A percentile compares a stretch with the other conserved stretches of the same genome.
Conservation (phyloP, 2,329 filamentous ascomycete genomes). For the Acephala macrosclerotiorum region DNA sequence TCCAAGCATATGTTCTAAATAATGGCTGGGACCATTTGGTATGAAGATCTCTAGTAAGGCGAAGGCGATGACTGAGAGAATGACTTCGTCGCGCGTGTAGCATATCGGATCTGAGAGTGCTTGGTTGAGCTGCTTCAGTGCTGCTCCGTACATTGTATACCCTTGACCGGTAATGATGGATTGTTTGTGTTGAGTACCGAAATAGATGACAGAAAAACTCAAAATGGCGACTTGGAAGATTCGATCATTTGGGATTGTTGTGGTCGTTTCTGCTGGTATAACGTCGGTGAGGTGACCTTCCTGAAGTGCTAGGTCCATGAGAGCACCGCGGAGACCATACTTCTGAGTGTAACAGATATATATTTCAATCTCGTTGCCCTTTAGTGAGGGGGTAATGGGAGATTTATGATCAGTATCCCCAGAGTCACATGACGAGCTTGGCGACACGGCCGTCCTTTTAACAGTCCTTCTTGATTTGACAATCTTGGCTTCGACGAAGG, state of each 20-base stretch:
- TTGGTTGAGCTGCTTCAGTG: constrained; percentile 39
- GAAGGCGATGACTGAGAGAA: constrained; percentile 40
- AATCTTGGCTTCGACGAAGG: constrained; percentile 41
- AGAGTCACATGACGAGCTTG: not conserved
- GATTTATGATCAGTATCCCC: constrained; percentile 2
- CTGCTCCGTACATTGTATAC: constrained; percentile 38
- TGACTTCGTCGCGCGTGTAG: constrained; percentile 38
- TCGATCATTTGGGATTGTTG: constrained; percentile 21
- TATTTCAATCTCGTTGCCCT: constrained; percentile 34
- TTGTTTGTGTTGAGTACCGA: constrained; percentile 37
- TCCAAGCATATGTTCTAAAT: constrained; percentile 42
- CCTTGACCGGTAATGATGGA: constrained; percentile 30
- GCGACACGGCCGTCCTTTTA: not conserved
- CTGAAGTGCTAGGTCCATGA: constrained; percentile 37
- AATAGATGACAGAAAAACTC: constrained; percentile 41
- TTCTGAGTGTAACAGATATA: constrained; percentile 41
- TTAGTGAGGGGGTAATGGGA: constrained; percentile 14
- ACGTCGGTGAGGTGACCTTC: constrained; percentile 35
- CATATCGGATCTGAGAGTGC: constrained; percentile 37
- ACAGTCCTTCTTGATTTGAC: constrained; percentile 39
- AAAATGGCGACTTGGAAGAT: constrained; percentile 37
- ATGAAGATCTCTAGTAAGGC: constrained; percentile 41
- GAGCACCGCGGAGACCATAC: constrained; percentile 36
- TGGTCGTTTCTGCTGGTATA: constrained; percentile 8
- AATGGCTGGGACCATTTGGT: constrained; percentile 38